Evolutionary conservation across 2,329 filamentous ascomycete species (phyloP).

Genomic region (Monosporascus sp.): DNA sequence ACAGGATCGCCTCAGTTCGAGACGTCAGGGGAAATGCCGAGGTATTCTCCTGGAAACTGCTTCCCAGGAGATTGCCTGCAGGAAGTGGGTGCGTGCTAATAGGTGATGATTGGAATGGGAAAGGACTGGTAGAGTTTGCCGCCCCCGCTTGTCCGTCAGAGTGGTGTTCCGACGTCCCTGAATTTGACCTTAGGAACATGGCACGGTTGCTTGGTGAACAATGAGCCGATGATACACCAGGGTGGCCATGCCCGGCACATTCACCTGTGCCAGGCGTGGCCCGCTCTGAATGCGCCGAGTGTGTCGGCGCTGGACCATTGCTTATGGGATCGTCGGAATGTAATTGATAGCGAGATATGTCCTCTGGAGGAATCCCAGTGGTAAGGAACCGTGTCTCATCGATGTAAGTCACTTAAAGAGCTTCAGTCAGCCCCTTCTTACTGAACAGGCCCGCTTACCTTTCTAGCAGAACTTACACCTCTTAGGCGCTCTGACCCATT

Average conservation of each 20-base stretch:
- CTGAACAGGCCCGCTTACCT: not conserved
- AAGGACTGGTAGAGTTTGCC: conserved; percentile 5
- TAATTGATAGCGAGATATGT: conserved; percentile 13
- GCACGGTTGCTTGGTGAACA: conserved; percentile 1
- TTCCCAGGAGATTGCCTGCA: conserved; percentile 7
- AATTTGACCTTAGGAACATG: conserved; percentile 2
- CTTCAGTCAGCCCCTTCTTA: conserved; percentile 2
- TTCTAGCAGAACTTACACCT: conserved; percentile 16
- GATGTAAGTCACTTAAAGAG: conserved; percentile 24
- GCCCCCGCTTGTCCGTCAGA: conserved; percentile 2
- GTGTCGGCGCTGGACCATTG: conserved; percentile 7
- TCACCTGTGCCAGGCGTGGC: not conserved
- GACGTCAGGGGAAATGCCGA: conserved; percentile 25
- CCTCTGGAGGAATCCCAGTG: conserved; percentile 17
- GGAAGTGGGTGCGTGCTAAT: conserved; percentile 4
- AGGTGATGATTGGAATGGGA: conserved; percentile 3
- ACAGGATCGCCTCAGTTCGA: conserved; percentile 27
- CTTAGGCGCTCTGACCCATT: conserved; percentile 23
- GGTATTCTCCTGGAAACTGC: conserved; percentile 13
- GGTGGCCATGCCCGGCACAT: not conserved
- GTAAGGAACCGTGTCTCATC: conserved; percentile 24
- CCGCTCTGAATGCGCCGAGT: conserved; percentile 3
- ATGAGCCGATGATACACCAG: not conserved
- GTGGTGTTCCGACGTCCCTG: conserved; percentile 1
- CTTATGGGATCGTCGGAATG: conserved; percentile 11